Conservation (phyloP, 192 early-diverging fungal genomes). For the Rhizophagus clarus region DNA sequence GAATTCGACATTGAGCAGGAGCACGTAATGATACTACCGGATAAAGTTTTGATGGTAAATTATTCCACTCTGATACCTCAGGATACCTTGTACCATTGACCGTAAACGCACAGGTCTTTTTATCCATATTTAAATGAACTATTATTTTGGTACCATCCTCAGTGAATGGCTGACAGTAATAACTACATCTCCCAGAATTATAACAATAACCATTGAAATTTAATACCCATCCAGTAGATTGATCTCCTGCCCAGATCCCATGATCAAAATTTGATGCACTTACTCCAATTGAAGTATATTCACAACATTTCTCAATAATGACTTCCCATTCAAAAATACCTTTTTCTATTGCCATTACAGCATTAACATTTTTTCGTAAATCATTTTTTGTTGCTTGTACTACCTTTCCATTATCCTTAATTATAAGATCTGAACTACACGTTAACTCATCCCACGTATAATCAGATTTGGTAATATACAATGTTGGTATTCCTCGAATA, state of each 20-base stretch:
- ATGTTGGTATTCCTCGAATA: background rate
- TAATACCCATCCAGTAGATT: background rate
- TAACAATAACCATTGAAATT: background rate
- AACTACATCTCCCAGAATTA: background rate
- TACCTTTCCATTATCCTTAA: background rate
- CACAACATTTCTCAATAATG: slow-evolving; percentile 4
- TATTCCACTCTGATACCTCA: background rate
- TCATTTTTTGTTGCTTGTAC: background rate
- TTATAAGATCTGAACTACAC: background rate
- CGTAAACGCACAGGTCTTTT: slow-evolving; percentile 10
- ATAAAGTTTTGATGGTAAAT: slow-evolving; percentile 29
- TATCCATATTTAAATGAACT: slow-evolving; percentile 29
- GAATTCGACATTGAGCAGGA: background rate
- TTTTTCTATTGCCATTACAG: too few relatives aligned
- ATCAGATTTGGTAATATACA: background rate
- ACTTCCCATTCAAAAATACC: slow-evolving; percentile 25
- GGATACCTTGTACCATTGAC: slow-evolving; percentile 20
- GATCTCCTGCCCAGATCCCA: background rate
- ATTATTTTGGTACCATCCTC: background rate
- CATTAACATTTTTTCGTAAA: background rate
- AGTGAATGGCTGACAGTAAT: background rate
- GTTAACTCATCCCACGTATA: background rate
- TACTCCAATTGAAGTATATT: background rate
- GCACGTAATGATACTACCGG: slow-evolving; percentile 2
- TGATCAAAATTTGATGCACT: background rate